phyloP scores from a whole-genome alignment of 1,284 basidiomycete genomes.

The Psilocybe mexicana region DNA sequence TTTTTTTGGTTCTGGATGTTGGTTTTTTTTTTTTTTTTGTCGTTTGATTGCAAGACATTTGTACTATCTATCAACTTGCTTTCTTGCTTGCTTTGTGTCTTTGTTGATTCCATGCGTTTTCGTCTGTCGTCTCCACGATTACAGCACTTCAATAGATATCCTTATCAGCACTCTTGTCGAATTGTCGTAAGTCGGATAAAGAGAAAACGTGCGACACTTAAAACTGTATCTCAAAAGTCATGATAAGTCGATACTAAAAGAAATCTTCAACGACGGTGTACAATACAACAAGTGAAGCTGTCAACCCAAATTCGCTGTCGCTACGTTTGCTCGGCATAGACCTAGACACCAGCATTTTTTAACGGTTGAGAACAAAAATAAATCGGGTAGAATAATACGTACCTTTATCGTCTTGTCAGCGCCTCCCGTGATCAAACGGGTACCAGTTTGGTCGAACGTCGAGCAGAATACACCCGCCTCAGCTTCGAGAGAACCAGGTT shows the following conservation, averaged over 20 bases:
- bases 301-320: conserved; percentile 16
- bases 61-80: neutral
- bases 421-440: conserved; percentile 92
- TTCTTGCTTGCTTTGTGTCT: neutral
- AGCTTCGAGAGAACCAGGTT: conserved; percentile 95
- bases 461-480: conserved; percentile 96
- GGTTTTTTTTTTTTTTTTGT: neutral
- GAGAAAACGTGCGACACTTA: neutral
- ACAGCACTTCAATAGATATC: too few species aligned
- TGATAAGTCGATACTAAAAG: neutral
- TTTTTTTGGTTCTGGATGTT: neutral
- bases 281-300: neutral
- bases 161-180: neutral
- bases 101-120: too few species aligned
- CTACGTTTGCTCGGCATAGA: conserved; percentile 54
- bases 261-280: neutral
- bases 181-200: neutral
- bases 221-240: neutral
- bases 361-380: neutral
- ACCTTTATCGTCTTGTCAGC: conserved; percentile 99
- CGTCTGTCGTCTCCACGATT: too few species aligned
- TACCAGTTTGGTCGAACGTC: conserved; percentile 94
- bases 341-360: conserved; percentile 28
- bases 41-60: neutral
- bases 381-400: neutral